These are phyloP conservation scores for Venturia carpophila DNA, from an alignment of 2,329 filamentous ascomycete genomes.

Conservation along the genomic window DNA sequence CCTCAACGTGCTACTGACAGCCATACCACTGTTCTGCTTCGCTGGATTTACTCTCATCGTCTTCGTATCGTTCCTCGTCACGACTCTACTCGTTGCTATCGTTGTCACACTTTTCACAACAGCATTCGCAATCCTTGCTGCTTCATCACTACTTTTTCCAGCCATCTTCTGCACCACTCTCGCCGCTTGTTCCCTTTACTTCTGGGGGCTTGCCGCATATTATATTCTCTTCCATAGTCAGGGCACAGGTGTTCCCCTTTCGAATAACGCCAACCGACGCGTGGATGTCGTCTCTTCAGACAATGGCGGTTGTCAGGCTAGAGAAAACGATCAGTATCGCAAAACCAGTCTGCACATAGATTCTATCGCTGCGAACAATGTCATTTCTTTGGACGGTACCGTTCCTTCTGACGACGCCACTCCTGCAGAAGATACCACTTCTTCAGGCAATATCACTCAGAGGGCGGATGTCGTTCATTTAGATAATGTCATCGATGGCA, in stretches of 20 bases:
- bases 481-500: background rate
- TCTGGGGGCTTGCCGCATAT: constrained; percentile 58
- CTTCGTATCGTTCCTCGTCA: constrained; percentile 53
- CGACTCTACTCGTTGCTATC: constrained; percentile 48
- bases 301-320: background rate
- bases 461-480: background rate
- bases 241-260: background rate
- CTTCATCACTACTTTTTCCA: constrained; percentile 59
- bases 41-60: constrained; percentile 55
- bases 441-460: background rate
- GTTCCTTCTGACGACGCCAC: background rate
- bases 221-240: constrained; percentile 26
- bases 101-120: constrained; percentile 51
- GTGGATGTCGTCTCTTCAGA: background rate
- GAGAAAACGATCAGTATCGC: background rate
- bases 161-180: constrained; percentile 58
- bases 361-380: background rate
- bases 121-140: constrained; percentile 59
- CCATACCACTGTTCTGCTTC: constrained; percentile 63
- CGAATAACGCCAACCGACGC: background rate
- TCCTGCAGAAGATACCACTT: background rate
- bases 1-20: constrained; percentile 56
- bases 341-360: background rate
- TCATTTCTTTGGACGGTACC: background rate
- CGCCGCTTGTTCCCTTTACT: constrained; percentile 57